Evolutionary conservation across 2,329 filamentous ascomycete species (phyloP).

Genomic region (Aspergillus ustus): DNA sequence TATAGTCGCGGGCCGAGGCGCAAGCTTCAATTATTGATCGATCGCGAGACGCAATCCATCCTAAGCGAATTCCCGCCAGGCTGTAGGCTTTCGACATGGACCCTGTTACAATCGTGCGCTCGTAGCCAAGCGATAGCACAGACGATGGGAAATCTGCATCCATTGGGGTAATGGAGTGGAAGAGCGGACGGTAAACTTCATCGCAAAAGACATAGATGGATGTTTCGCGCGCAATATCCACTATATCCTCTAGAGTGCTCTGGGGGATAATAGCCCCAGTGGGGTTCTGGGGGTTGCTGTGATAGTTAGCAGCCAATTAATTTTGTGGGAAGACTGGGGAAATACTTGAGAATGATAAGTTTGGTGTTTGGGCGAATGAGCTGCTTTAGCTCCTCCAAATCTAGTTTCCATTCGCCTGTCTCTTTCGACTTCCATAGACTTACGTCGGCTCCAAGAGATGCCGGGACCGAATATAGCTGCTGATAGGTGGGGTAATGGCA

Average conservation of each 20-base stretch:
- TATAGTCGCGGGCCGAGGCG: slow-evolving; percentile 75
- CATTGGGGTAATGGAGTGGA: slow-evolving; percentile 67
- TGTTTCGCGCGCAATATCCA: slow-evolving; percentile 64
- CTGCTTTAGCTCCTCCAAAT: slow-evolving; percentile 66
- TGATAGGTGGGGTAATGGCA: slow-evolving; percentile 89
- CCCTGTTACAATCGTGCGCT: slow-evolving; percentile 72
- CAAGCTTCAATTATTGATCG: slow-evolving; percentile 65
- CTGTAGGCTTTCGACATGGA: slow-evolving; percentile 87
- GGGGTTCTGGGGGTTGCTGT: slow-evolving; percentile 76
- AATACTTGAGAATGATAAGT: slow-evolving; percentile 66
- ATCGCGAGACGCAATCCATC: slow-evolving; percentile 78
- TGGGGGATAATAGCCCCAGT: slow-evolving; percentile 72
- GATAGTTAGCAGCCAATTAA: slow-evolving; percentile 49
- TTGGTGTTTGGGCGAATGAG: slow-evolving; percentile 59
- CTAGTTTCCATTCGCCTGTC: slow-evolving; percentile 68
- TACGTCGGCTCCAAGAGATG: slow-evolving; percentile 75
- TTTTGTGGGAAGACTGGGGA: slow-evolving; percentile 49
- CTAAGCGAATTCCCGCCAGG: slow-evolving; percentile 78
- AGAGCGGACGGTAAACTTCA: slow-evolving; percentile 83
- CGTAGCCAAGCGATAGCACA: slow-evolving; percentile 72
- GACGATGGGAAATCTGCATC: slow-evolving; percentile 67
- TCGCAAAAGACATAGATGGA: slow-evolving; percentile 72
- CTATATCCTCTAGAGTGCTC: slow-evolving; percentile 61
- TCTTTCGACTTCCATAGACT: slow-evolving; percentile 73
- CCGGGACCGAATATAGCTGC: slow-evolving; percentile 77